Base-by-base conservation (phyloP, 208 protist species). In the Wallacemonas collosoma region DNA sequence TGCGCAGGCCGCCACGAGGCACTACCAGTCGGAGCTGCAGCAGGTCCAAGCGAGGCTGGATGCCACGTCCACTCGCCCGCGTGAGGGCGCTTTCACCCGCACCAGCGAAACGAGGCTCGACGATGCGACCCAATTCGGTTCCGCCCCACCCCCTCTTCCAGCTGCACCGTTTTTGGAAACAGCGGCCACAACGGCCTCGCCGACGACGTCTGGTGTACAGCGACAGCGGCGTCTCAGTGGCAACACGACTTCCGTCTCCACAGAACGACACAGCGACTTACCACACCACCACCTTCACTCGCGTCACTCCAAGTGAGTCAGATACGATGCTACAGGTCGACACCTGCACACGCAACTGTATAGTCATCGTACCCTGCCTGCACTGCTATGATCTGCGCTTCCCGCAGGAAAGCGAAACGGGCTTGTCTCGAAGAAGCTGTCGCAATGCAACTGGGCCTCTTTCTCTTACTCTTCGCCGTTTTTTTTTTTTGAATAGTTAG, bases 21-120 rank as follows among this genome's bases (percentile, higher is more conserved):
- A 89, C 60, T 88, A 86, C 72, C 61, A 88, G 53, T 39, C 75
- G 14, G 87, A 95, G 65, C 70, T 90, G n/a, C 40, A 85, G 45
- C 60, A 50, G 17, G 68, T 74, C 14, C 58, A 83, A 17, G 56
- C 51, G 54, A 69, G 62, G 39, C 57, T 82, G 26, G 40, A 74
- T 47, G 56, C 71, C 5, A 35, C 45, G 26, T 4, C 50, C 12
- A 15, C 8, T 38, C 47, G 38, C 43, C 15, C 15, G 7, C 11
- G 26, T 36, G 55, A 65, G 39, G 48, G 43, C 38, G 43, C 72
- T 8, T 70, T 71, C 17, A 54, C 40, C 6, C 64, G 36, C 47
- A 47, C 48, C 9, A 57, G 38, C 47, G 48, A 55, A 14, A n/a
- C 64, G 4, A 54, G 64, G 40, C 47, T 58, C 15, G 64, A 58